These are phyloP conservation scores for Komagataella pseudopastoris DNA, from an alignment of 805 yeast species.

Conservation along the genomic window DNA sequence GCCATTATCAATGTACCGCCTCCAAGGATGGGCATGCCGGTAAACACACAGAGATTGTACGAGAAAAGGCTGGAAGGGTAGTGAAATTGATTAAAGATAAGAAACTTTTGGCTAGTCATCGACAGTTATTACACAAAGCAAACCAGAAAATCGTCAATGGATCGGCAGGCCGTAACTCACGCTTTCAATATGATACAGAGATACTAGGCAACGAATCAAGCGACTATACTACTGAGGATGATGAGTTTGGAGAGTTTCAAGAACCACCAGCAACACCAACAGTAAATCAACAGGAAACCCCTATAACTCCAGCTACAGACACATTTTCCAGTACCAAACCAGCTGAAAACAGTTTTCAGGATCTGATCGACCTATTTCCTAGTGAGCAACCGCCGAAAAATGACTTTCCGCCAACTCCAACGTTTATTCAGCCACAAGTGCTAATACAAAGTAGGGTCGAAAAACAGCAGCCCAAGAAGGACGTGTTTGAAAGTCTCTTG, in stretches of 20 bases:
- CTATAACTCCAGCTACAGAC: neutral
- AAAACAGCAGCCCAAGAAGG: neutral
- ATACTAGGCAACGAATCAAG: neutral
- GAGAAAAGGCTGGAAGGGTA: slow-evolving; percentile 7
- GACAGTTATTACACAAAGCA: slow-evolving; percentile 5
- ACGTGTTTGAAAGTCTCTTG: neutral
- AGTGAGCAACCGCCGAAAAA: neutral
- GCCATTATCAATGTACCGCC: slow-evolving; percentile 6
- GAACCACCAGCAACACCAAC: neutral
- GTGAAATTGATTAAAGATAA: slow-evolving; percentile 6
- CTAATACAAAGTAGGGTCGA: neutral
- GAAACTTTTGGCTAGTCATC: slow-evolving; percentile 6
- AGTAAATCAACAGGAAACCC: neutral
- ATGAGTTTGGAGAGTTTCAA: slow-evolving; percentile 13
- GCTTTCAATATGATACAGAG: neutral
- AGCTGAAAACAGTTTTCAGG: neutral
- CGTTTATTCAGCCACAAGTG: neutral
- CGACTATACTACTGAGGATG: slow-evolving; percentile 5
- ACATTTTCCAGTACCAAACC: neutral
- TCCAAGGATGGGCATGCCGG: slow-evolving; percentile 11
- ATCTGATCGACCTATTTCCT: neutral
- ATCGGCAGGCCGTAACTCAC: neutral
- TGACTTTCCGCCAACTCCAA: neutral
- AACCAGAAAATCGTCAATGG: neutral
- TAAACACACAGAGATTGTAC: slow-evolving; percentile 12